Conservation (phyloP, 1,284 basidiomycete species). For the Irpex rosettiformis region DNA sequence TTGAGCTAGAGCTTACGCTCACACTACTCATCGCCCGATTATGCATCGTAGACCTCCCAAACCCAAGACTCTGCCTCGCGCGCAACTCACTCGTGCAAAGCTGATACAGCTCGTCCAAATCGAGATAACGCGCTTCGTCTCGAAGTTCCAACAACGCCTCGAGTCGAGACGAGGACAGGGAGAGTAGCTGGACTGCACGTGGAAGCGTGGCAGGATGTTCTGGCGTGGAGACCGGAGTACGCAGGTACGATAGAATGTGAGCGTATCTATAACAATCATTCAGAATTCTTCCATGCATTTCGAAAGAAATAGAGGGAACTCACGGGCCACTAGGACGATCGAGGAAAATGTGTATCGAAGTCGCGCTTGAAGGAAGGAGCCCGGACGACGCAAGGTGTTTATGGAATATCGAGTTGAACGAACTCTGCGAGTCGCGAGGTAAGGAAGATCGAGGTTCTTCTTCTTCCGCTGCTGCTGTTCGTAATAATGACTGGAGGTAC, state of each 20-base stretch:
- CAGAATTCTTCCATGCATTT: neutral
- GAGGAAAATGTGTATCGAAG: conserved; percentile 69
- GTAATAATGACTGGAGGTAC: conserved; percentile 51
- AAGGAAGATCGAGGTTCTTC: conserved; percentile 41
- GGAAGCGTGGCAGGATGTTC: conserved; percentile 45
- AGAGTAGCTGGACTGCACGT: conserved; percentile 49
- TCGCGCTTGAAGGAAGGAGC: conserved; percentile 42
- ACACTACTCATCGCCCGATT: conserved; percentile 6
- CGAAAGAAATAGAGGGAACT: conserved; percentile 32
- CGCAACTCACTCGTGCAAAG: conserved; percentile 67
- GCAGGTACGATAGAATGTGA: conserved; percentile 22
- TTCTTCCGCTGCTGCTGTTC: conserved; percentile 31
- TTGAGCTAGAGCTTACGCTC: conserved; percentile 6
- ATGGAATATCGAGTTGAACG: conserved; percentile 48
- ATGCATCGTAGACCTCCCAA: conserved; percentile 5
- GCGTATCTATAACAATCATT: conserved; percentile 4
- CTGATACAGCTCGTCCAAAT: conserved; percentile 54
- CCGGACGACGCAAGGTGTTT: conserved; percentile 60
- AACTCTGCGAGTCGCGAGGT: conserved; percentile 28
- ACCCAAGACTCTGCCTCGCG: conserved; percentile 31
- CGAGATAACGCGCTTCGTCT: conserved; percentile 71
- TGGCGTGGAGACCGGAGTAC: conserved; percentile 24
- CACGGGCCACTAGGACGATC: conserved; percentile 76
- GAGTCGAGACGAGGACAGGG: conserved; percentile 44
- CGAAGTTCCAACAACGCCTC: conserved; percentile 68